Base-by-base conservation (phyloP, 805 yeast genomes). In the Metschnikowia drakensbergensis region DNA sequence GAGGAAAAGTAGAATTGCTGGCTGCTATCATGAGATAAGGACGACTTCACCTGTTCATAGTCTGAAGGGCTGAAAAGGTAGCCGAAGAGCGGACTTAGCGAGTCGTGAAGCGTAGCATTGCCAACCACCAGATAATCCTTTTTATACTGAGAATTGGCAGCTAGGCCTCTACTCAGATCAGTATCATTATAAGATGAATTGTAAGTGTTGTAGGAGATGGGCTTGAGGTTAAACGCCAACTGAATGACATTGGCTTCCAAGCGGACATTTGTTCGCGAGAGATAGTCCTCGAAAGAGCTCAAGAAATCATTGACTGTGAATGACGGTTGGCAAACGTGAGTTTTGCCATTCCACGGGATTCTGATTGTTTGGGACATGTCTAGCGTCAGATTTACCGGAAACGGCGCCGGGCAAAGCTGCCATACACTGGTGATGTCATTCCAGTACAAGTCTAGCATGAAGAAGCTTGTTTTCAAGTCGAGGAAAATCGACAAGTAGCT, bases 371-470 rank as follows among this genome's bases (percentile, higher is more conserved):
- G 42, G n/a, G 47, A 47, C 5, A 55, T 10, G 40, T 54, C 49
- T n/a, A 63, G 54, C 2, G 62, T 52, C 17, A 50, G 37, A 47
- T 73, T 67, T 2, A 51, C 37, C 5, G 71, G 67, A 23, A 68
- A 63, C 1, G 74, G 71, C 1, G 71, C 72, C 1, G 85, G 85
- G 54, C 85, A 81, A 23, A 80, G 60, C 59, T 79, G 83, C 84
- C 83, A 80, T 38, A 48, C 53, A 8, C 52, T 41, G 3, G 71
- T 64, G 37, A 65, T 55, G 43, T 76, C 79, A 56, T 78, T 79
- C 72, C 80, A 77, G 60, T 82, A 83, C 27, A 83, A 47, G 57
- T 85, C 87, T 34, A 54, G 27, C 46, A 46, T 47, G 34, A 61
- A 43, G 33, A 50, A 37, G 22, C 47, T 26, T 2, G 67, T 45